phyloP scores from a whole-genome alignment of 2,329 filamentous ascomycete species.

The Calonectria pauciramosa region DNA sequence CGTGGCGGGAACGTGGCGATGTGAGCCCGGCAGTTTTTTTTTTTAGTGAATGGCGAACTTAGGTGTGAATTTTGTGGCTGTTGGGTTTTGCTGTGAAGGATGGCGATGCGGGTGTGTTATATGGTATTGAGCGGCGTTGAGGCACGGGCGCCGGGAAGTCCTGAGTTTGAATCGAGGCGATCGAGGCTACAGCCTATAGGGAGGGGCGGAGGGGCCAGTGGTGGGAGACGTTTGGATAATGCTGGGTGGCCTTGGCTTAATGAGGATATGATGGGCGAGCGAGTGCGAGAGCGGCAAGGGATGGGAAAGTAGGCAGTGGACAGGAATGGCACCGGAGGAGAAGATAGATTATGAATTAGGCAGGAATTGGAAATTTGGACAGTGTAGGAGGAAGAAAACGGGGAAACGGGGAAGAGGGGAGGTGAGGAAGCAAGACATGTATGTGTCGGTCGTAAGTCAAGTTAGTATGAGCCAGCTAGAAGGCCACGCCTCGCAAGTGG shows the following conservation, averaged over 20 bases:
- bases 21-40: not conserved
- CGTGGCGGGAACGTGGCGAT: conserved; percentile 6
- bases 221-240: conserved; percentile 14
- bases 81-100: not conserved
- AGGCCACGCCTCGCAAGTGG: conserved; percentile 1
- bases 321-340: not conserved
- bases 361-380: conserved; percentile 1
- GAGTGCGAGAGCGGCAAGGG: not conserved
- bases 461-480: conserved; percentile 7
- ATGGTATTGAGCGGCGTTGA: not conserved
- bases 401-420: conserved; percentile 3
- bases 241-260: conserved; percentile 16
- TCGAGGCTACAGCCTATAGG: conserved; percentile 14
- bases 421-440: conserved; percentile 2
- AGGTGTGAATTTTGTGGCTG: not conserved
- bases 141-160: not conserved
- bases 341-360: conserved; percentile 12
- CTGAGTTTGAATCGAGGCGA: not conserved
- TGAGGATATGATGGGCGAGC: conserved; percentile 1
- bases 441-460: conserved; percentile 2
- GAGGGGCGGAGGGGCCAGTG: not conserved
- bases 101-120: not conserved
- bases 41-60: not conserved
- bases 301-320: not conserved
- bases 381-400: not conserved